Evolutionary conservation across 306 rosid genomes (phyloP), one percentile per base, ranked within the genome.

Genomic region (Quillaja saponaria): DNA sequence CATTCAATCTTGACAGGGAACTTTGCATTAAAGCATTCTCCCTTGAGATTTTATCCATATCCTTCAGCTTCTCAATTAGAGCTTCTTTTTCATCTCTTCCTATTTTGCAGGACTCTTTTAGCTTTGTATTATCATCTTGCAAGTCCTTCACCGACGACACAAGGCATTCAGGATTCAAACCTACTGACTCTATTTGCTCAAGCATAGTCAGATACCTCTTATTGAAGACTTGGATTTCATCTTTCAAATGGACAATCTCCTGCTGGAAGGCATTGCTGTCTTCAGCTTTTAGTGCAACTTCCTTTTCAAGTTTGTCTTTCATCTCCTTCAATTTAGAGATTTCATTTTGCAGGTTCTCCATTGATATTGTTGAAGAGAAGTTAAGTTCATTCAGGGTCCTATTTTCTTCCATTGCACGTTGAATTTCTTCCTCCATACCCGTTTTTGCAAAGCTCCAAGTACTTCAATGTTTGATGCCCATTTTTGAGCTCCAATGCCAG

Each of bases 241-340:
- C 87, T 73, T 84, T 88, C 75, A 90, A 64, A 49, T 72, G 83
- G 50, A 40, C 51, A 56, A 90, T 85, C 60, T 87, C 91, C 25
- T 39, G 61, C 67, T 82, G 88, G 47, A 94, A 85, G 44, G 75
- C 40, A 69, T 75, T 76, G 69, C 90, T 85, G 63, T 94, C 85
- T 47, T 80, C 90, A 69, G 82, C 80, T 73, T 85, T 89, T 21
- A 59, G 45, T 1, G 74, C 35, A 58, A 94, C 85, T 54, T 85
- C 87, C 10, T 53, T 82, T 54, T 87, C 99, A 52, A 94, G 90
- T 68, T 85, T 90, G 60, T 87, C 91, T 73, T 94, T 94, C 64
- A 94, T 83, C 71, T 67, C 85, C 87, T 81, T 94, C 81, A 94
- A 81, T 78, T 71, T 77, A 9, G 76, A 80, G 48, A 89, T 78